Conservation (phyloP, 1,139 yeast species). For the Candida sanyaensis region DNA sequence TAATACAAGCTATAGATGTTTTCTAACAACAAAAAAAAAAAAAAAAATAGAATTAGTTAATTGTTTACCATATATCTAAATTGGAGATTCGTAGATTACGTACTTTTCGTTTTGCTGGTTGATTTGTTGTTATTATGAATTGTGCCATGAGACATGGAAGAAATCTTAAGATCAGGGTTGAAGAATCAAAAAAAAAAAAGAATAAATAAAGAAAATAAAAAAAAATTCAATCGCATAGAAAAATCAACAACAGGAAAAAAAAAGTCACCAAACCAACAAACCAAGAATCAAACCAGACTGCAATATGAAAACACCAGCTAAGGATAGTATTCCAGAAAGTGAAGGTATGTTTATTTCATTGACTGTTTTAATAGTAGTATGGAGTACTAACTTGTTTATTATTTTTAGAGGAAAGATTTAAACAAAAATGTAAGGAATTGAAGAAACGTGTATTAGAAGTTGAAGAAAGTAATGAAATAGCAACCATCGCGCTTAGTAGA, state of each 20-base stretch:
- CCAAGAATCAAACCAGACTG: not conserved
- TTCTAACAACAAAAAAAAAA: conserved; percentile 1
- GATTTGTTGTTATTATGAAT: conserved; percentile 6
- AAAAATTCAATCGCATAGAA: not conserved
- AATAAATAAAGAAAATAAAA: no score
- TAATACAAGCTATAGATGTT: conserved; percentile 7
- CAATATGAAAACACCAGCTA: conserved; percentile 17
- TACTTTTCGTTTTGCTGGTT: conserved; percentile 9
- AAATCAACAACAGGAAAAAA: not conserved
- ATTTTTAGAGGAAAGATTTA: conserved; percentile 39
- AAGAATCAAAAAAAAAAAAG: not conserved
- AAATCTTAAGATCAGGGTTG: not conserved
- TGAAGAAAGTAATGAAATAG: conserved; percentile 77
- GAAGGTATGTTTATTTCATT: conserved; percentile 35
- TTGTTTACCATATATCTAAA: not conserved
- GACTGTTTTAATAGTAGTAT: no score
- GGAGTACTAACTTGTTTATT: conserved; percentile 11
- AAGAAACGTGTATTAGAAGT: conserved; percentile 72
- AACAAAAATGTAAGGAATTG: conserved; percentile 70
- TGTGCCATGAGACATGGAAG: conserved; percentile 1
- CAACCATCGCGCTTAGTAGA: conserved; percentile 76
- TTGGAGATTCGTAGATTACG: not conserved
- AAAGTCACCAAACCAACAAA: not conserved
- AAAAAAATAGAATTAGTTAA: not conserved
- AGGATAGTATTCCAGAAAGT: conserved; percentile 41